A percentile compares a stretch with the other conserved stretches of the same genome.
Evolutionary conservation across 495 filamentous ascomycete genomes (phyloP).

Genomic region (Aspergillus campestris): DNA sequence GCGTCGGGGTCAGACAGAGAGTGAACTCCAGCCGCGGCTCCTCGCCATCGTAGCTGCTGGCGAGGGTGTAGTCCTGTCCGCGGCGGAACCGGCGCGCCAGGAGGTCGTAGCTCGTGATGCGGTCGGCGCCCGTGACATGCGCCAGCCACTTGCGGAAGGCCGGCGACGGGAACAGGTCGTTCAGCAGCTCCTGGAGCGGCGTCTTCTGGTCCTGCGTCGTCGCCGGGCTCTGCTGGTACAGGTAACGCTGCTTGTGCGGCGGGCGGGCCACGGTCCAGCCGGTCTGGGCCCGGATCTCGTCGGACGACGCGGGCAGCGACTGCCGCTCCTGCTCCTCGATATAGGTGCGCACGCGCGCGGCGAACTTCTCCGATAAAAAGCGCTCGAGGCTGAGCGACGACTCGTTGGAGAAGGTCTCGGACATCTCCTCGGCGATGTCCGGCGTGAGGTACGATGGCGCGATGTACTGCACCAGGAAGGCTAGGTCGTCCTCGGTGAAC

Average conservation of each 20-base stretch:
- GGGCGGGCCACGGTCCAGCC: constrained; percentile 73
- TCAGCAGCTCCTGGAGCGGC: constrained; percentile 68
- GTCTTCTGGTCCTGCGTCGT: constrained; percentile 22
- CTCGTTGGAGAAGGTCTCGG: constrained; percentile 68
- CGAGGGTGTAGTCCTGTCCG: constrained; percentile 86
- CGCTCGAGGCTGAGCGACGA: constrained; percentile 70
- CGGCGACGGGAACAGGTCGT: constrained; percentile 70
- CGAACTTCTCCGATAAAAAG: constrained; percentile 72
- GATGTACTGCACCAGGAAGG: constrained; percentile 83
- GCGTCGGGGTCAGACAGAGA: constrained; percentile 70
- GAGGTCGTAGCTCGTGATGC: constrained; percentile 52
- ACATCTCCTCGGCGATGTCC: constrained; percentile 77
- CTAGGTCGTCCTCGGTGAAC: constrained; percentile 67
- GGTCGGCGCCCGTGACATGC: constrained; percentile 65
- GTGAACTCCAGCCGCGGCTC: constrained; percentile 81
- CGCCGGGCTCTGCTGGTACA: constrained; percentile 57
- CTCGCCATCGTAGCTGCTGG: constrained; percentile 67
- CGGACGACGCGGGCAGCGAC: constrained; percentile 30
- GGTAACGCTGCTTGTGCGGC: constrained; percentile 90
- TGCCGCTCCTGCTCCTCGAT: constrained; percentile 56
- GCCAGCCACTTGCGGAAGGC: constrained; percentile 88
- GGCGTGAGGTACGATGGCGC: constrained; percentile 88
- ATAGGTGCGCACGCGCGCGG: constrained; percentile 55
- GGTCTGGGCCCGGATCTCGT: constrained; percentile 49
- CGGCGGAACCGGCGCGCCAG: constrained; percentile 76